Base-by-base conservation (phyloP, 1,284 basidiomycete species). In the Trichosporon sp. region DNA sequence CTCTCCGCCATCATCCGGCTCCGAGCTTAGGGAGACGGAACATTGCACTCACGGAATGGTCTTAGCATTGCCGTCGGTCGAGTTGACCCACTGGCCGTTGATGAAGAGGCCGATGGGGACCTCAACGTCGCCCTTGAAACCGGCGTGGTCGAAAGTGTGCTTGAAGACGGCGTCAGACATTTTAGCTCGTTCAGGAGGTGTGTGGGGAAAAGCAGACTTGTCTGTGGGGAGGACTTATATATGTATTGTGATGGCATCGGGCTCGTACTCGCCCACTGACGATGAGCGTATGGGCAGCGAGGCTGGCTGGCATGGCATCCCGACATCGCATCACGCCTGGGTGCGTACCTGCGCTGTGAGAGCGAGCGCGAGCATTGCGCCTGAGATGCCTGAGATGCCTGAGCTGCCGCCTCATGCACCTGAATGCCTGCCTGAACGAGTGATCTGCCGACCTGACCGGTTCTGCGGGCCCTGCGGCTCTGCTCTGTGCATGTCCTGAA, bases 31-130 rank as follows among this genome's bases (percentile, higher is more conserved):
- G n/a, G n/a, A n/a, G n/a, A n/a, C 16, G 6, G 23, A 27, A 11
- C 8, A 37, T 16, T 60, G 25, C 25, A 74, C 77, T 74, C 70
- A 77, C 76, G 76, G 74, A 61, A 76, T 77, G 58, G 74, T 76
- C 69, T 76, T 75, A 64, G 73, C 76, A 63, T 69, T 72, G 11
- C 83, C 80, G 64, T 87, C 84, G n/a, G 82, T 81, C n/a, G 88
- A 89, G 68, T 87, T 86, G 44, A 86, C 83, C 76, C 87, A 95
- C 82, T 95, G 80, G 78, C 89, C 89, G 80, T 87, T 83, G 82
- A 95, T 92, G 84, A 86, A 94, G 69, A 95, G 80, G 56, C 91
- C 91, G 29, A 88, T 88, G 60, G 76, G 83, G 80, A 91, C 85
- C 60, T 84, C 83, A 56, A 86, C 84, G 69, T 86, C 85, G 64